Conservation (phyloP, 2,329 filamentous ascomycete species). For the Nemania sp. region DNA sequence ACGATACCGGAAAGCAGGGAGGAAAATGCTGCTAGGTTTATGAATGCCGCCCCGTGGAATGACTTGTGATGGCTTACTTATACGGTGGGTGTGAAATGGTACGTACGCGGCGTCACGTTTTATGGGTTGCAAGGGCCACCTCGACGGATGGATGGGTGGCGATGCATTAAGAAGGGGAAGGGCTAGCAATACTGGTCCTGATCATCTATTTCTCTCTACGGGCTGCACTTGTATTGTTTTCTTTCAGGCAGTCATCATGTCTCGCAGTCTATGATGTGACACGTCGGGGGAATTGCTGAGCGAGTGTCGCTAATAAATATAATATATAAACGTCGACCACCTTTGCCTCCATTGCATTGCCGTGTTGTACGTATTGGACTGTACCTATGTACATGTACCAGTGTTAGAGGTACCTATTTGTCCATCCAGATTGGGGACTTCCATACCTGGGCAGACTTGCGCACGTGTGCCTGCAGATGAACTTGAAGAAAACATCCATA, state of each 20-base stretch:
- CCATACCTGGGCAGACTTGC: no score
- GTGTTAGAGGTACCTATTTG: no score
- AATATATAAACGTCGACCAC: conserved; percentile 33
- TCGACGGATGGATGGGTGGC: conserved; percentile 32
- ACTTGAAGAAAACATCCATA: no score
- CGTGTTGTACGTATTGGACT: background rate
- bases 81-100: conserved; percentile 44
- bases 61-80: conserved; percentile 40
- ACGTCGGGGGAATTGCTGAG: conserved; percentile 26
- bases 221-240: conserved; percentile 34
- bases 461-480: no score
- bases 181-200: conserved; percentile 33
- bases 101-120: conserved; percentile 43
- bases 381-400: background rate
- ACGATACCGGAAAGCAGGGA: conserved; percentile 74
- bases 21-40: conserved; percentile 76
- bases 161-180: conserved; percentile 35
- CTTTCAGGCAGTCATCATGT: conserved; percentile 28
- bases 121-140: conserved; percentile 33
- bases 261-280: conserved; percentile 32
- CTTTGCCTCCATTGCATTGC: conserved; percentile 3
- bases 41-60: conserved; percentile 31
- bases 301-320: conserved; percentile 24
- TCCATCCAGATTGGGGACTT: no score
- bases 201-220: conserved; percentile 29